These are phyloP conservation scores for Arctostaphylos glauca DNA, from an alignment of 148 eudicot genomes.

Conservation along the genomic window DNA sequence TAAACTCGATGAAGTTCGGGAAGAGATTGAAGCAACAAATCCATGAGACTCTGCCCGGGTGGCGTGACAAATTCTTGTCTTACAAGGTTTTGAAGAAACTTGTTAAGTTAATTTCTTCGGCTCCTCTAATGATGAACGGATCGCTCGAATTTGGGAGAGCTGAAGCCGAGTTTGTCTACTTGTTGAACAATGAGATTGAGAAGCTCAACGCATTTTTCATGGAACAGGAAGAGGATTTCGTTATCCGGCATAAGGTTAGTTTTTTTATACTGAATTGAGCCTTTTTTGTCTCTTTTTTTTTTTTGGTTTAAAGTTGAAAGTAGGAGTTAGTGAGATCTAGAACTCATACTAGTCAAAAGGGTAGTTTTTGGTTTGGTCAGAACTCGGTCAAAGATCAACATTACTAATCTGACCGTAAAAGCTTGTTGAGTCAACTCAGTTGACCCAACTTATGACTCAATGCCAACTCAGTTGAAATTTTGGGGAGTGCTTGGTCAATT, in stretches of 20 bases:
- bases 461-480: background rate
- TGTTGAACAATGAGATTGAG: constrained; percentile 73
- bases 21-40: constrained; percentile 79
- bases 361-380: background rate
- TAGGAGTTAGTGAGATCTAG: background rate
- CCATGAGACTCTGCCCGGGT: constrained; percentile 67
- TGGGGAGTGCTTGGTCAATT: background rate
- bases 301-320: background rate
- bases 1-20: constrained; percentile 64
- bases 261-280: background rate
- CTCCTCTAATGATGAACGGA: constrained; percentile 23
- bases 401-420: background rate
- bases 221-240: constrained; percentile 83
- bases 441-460: background rate
- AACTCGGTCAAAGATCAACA: constrained; percentile 14
- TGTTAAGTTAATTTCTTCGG: constrained; percentile 47
- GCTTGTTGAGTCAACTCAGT: constrained; percentile 9
- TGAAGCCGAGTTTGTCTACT: constrained; percentile 59
- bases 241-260: constrained; percentile 66
- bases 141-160: constrained; percentile 40
- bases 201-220: constrained; percentile 72
- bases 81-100: constrained; percentile 84
- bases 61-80: constrained; percentile 71
- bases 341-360: background rate
- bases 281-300: background rate